Conservation (phyloP, 1,284 basidiomycete species). For the Pyrrhoderma lamaoense region DNA sequence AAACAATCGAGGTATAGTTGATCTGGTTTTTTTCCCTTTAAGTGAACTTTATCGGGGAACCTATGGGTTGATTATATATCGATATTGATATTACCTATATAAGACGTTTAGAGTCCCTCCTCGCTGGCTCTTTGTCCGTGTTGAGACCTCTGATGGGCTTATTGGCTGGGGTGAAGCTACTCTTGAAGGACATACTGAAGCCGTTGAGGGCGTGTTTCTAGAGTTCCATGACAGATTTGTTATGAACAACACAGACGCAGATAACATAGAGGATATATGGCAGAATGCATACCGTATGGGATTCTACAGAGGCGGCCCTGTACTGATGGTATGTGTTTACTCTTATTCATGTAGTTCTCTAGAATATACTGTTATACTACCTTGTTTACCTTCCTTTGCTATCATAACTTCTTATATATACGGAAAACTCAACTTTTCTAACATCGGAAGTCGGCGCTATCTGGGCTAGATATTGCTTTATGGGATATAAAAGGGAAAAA, state of each 20-base stretch:
- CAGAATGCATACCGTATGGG: constrained; percentile 57
- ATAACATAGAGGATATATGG: constrained; percentile 69
- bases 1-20: too few relatives aligned
- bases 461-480: constrained; percentile 46
- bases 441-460: constrained; percentile 38
- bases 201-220: constrained; percentile 62
- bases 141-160: constrained; percentile 59
- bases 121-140: constrained; percentile 70
- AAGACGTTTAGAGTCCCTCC: constrained; percentile 65
- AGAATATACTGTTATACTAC: too few relatives aligned
- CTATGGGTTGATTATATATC: not conserved
- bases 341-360: not conserved
- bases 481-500: constrained; percentile 80
- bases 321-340: constrained; percentile 54
- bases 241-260: constrained; percentile 48
- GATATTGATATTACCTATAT: too few relatives aligned
- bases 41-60: not conserved
- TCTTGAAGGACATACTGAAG: constrained; percentile 68
- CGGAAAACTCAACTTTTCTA: too few relatives aligned
- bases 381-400: too few relatives aligned
- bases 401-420: too few relatives aligned
- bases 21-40: too few relatives aligned
- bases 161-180: constrained; percentile 69
- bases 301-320: constrained; percentile 70
- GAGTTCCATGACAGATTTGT: constrained; percentile 58